Evolutionary conservation across 2,329 filamentous ascomycete genomes (phyloP).

Genomic region (Neonectria coccinea): DNA sequence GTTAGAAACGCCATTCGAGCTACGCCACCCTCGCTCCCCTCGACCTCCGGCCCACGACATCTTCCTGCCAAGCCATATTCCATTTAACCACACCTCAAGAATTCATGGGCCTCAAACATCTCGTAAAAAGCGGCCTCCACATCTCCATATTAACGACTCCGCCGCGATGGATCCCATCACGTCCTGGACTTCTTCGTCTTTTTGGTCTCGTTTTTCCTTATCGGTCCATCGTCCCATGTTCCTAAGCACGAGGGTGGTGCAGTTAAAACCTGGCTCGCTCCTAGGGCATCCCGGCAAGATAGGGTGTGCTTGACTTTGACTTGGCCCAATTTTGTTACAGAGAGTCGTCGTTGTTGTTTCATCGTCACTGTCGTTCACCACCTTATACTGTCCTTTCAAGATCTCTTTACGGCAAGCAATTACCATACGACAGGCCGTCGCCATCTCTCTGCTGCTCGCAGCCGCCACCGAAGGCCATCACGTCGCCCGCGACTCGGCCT

Average conservation of each 20-base stretch:
- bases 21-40: neutral
- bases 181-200: neutral
- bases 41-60: neutral
- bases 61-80: neutral
- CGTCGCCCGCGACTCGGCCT: conserved; percentile 28
- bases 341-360: conserved; percentile 9
- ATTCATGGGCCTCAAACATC: neutral
- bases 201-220: conserved; percentile 2
- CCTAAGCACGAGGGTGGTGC: conserved; percentile 4
- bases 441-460: conserved; percentile 23
- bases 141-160: conserved; percentile 11
- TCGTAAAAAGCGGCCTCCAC: conserved; percentile 18
- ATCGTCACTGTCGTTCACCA: conserved; percentile 1
- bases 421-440: conserved; percentile 19
- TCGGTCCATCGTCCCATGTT: conserved; percentile 23
- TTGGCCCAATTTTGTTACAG: conserved; percentile 9
- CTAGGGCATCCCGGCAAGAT: conserved; percentile 12
- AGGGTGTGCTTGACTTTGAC: conserved; percentile 1
- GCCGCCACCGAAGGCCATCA: conserved; percentile 12
- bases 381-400: neutral
- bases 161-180: conserved; percentile 9
- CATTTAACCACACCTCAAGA: too few relatives aligned
- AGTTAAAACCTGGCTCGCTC: conserved; percentile 17
- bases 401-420: neutral
- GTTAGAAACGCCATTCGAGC: neutral